A percentile compares a stretch with the other conserved stretches of the same genome.
These are phyloP conservation scores for Podospora anserina DNA, from an alignment of 495 filamentous ascomycete species.

Conservation along the genomic window DNA sequence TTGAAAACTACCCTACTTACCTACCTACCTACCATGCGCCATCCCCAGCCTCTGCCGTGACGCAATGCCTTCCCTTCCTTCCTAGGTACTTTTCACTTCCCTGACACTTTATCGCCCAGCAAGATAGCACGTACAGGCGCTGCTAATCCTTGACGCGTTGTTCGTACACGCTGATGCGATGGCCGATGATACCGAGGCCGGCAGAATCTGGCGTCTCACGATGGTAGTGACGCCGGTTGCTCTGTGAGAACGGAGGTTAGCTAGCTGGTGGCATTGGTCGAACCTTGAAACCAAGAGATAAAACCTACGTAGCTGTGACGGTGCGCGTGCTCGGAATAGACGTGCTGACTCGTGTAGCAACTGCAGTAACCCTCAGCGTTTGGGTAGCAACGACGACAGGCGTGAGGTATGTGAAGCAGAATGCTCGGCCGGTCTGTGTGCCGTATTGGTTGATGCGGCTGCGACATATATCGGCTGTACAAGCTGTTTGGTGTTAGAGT, in stretches of 20 bases:
- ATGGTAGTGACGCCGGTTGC: background rate
- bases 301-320: background rate
- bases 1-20: background rate
- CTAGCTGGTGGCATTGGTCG: too few species aligned
- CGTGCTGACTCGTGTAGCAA: background rate
- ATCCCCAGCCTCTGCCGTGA: too few species aligned
- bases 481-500: background rate
- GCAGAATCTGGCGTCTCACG: background rate
- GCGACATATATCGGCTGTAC: background rate
- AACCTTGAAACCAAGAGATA: background rate
- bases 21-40: background rate
- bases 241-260: background rate
- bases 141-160: background rate
- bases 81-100: too few species aligned
- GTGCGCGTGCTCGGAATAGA: background rate
- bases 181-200: background rate
- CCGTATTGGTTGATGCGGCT: background rate
- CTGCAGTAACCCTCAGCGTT: background rate
- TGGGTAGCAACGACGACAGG: background rate
- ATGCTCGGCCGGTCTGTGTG: background rate
- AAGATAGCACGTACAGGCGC: constrained; percentile 5
- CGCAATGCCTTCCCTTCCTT: too few species aligned
- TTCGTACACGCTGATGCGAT: background rate
- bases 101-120: background rate
- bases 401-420: constrained; percentile 2